A percentile compares a stretch with the other conserved stretches of the same genome.
Evolutionary conservation across 768 basidiomycete genomes (phyloP).

Genomic region (Xanthoconium stramineum): DNA sequence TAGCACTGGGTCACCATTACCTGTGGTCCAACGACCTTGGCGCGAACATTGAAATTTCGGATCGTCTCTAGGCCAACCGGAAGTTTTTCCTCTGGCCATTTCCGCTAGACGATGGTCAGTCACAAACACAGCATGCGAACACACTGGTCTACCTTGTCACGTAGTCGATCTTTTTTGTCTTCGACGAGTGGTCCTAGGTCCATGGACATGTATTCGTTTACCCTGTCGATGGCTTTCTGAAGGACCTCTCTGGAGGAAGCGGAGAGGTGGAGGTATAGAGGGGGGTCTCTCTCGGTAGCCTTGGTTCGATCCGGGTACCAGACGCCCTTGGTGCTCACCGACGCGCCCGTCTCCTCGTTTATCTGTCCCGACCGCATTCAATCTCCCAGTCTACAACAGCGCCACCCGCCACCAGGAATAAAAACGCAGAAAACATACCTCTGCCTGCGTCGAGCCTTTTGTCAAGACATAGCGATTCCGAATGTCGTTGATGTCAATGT

Average conservation of each 20-base stretch:
- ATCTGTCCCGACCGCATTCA: constrained; percentile 54
- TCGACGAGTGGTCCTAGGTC: constrained; percentile 82
- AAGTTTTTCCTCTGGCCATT: constrained; percentile 98
- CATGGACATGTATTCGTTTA: constrained; percentile 68
- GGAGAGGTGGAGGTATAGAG: constrained; percentile 90
- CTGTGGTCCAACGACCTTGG: constrained; percentile 94
- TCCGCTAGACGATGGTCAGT: constrained; percentile 51
- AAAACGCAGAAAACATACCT: constrained; percentile 51
- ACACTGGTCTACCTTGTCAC: constrained; percentile 54
- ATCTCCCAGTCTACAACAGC: background rate
- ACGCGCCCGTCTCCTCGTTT: constrained; percentile 87
- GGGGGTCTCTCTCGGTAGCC: constrained; percentile 90
- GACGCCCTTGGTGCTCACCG: constrained; percentile 87
- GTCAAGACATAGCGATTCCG: constrained; percentile 94
- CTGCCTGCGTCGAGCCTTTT: constrained; percentile 86
- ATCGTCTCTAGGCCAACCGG: constrained; percentile 86
- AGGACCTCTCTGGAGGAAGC: constrained; percentile 66
- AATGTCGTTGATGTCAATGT: constrained; percentile 96
- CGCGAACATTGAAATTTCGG: constrained; percentile 95
- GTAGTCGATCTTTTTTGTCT: constrained; percentile 65
- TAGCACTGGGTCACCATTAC: constrained; percentile 41
- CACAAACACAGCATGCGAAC: background rate
- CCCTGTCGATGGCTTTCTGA: constrained; percentile 63
- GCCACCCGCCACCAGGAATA: background rate
- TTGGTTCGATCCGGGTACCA: constrained; percentile 95